phyloP scores from a whole-genome alignment of 2,329 filamentous ascomycete genomes.

The Hortaea werneckii region DNA sequence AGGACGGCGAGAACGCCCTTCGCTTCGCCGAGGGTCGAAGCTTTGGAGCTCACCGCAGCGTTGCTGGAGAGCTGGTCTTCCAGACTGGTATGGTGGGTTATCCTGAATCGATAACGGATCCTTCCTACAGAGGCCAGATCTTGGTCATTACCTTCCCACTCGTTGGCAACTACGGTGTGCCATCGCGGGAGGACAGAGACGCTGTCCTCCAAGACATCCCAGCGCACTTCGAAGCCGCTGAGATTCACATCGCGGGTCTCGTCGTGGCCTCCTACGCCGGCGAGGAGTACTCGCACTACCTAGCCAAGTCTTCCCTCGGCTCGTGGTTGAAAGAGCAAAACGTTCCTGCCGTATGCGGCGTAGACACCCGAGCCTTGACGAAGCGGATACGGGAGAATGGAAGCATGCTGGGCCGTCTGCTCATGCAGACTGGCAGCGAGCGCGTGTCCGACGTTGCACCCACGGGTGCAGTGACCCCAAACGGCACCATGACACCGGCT shows the following conservation, averaged over 20 bases:
- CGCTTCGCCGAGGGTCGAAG: constrained; percentile 79
- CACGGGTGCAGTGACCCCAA: constrained; percentile 18
- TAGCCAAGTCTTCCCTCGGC: constrained; percentile 82
- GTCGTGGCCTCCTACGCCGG: constrained; percentile 86
- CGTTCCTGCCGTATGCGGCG: constrained; percentile 85
- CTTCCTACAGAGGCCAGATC: constrained; percentile 85
- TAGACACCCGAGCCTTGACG: constrained; percentile 87
- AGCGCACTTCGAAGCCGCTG: constrained; percentile 80
- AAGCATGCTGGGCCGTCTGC: constrained; percentile 89
- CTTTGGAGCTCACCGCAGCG: constrained; percentile 90
- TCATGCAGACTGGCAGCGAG: constrained; percentile 53
- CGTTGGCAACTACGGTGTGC: constrained; percentile 95
- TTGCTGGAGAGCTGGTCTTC: constrained; percentile 95
- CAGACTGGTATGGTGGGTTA: constrained; percentile 99
- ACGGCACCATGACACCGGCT: constrained; percentile 27
- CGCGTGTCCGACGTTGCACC: constrained; percentile 26
- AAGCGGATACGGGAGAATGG: constrained; percentile 90
- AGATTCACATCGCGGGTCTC: constrained; percentile 90
- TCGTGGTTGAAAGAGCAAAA: constrained; percentile 94
- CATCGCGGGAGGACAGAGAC: constrained; percentile 74
- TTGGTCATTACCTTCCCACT: constrained; percentile 93
- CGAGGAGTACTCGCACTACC: constrained; percentile 89
- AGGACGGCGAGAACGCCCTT: constrained; percentile 60
- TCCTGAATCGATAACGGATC: constrained; percentile 83
- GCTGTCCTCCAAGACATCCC: constrained; percentile 76